Evolutionary conservation across 768 basidiomycete species (phyloP).

Genomic region (Tulasnella sp.): DNA sequence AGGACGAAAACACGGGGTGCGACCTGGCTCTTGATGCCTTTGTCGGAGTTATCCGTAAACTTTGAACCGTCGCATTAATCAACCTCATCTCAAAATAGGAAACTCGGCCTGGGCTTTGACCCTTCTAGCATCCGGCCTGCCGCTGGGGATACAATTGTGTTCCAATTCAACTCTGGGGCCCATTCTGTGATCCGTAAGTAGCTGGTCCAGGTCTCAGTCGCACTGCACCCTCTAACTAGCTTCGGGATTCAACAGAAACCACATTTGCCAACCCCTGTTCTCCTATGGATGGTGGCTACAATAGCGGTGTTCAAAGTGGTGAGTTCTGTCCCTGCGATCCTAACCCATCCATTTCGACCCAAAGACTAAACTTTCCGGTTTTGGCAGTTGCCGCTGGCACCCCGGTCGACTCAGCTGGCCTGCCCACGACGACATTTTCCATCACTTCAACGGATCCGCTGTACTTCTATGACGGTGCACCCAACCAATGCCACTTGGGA

Average conservation of each 20-base stretch:
- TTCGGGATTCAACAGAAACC: not conserved
- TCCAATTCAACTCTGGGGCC: not conserved
- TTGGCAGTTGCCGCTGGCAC: not conserved
- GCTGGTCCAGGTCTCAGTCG: not conserved
- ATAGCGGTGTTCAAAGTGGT: slow-evolving; percentile 1
- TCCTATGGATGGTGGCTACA: not conserved
- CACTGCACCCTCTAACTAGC: not conserved
- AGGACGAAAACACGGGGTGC: slow-evolving; percentile 8
- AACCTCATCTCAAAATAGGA: not conserved
- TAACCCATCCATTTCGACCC: not conserved
- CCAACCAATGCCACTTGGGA: not conserved
- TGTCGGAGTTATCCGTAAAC: not conserved
- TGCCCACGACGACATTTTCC: slow-evolving; percentile 2
- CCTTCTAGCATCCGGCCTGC: slow-evolving; percentile 8
- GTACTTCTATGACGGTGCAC: slow-evolving; percentile 12
- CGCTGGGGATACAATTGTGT: slow-evolving; percentile 9
- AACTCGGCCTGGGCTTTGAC: slow-evolving; percentile 6
- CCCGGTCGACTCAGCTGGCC: not conserved
- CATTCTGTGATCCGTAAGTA: not conserved
- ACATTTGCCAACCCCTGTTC: slow-evolving; percentile 5
- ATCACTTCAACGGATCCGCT: not conserved
- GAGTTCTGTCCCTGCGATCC: not conserved
- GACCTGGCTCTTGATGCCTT: not conserved
- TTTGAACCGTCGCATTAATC: not conserved
- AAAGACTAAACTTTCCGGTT: not conserved